Evolutionary conservation across 2,329 filamentous ascomycete genomes (phyloP), one percentile per base, ranked within the genome.

Genomic region (Aureobasidium namibiae): DNA sequence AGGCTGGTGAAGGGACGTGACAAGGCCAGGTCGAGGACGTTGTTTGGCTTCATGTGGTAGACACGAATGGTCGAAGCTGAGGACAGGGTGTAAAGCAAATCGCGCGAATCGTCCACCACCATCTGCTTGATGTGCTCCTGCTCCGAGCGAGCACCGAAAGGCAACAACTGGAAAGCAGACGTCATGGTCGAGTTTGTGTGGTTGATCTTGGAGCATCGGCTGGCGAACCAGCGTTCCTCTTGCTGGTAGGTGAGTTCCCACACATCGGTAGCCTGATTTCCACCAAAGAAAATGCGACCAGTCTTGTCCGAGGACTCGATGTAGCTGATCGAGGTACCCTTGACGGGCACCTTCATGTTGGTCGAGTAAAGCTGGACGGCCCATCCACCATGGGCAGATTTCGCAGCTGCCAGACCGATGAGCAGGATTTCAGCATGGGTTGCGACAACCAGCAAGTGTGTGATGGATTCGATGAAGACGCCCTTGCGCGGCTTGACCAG

Each of bases 191-290:
- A 85, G 70, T 83, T 87, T 50, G 87, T 92, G 71, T 96, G 94
- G 41, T 95, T 95, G 63, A 92, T 85, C 74, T 92, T 96, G 61
- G 87, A 86, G 70, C 90, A 95, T 64, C 88, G 84, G 72, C 86
- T 91, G 56, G 89, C 87, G 70, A 99, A 99, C 94, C 94, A 99
- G 66, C 89, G 88, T 74, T 99, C 94, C 72, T 97, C 91, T 68
- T 96, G 91, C 73, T 97, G 92, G 71, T 99, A 99, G 65, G 88
- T 92, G 57, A 99, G 82, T 74, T 99, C 94, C 71, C 94, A 90
- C 49, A 99, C 84, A 67, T 97, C 92, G 63, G 90, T 90, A 64
- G 92, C 89, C 53, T 80, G 82, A 53, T 81, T 82, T 38, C 91
- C 90, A 42, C 88, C 86, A 68, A 96, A 96, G 78, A 99, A 99